Evolutionary conservation across 2,329 filamentous ascomycete species (phyloP).

Genomic region (Chaetomium olivaceum): DNA sequence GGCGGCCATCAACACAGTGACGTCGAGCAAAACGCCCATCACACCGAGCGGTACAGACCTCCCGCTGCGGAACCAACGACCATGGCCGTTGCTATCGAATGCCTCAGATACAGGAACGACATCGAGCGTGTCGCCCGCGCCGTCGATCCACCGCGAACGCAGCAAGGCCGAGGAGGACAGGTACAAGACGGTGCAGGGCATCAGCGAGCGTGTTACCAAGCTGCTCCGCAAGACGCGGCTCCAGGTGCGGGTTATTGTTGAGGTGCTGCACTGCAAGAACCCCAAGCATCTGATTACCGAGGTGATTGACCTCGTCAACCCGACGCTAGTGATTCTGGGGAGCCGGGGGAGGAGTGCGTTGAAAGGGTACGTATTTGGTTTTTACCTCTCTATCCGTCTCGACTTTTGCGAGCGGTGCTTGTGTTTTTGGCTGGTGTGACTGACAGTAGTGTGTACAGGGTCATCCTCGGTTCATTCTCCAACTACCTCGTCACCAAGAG

Average conservation of each 20-base stretch:
- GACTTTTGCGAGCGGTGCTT: neutral
- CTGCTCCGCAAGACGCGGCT: constrained; percentile 86
- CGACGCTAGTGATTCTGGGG: constrained; percentile 89
- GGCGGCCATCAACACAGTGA: constrained; percentile 66
- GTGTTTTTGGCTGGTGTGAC: constrained; percentile 15
- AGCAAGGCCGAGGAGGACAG: constrained; percentile 75
- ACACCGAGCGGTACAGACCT: constrained; percentile 35
- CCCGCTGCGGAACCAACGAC: constrained; percentile 35
- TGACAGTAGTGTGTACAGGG: constrained; percentile 56
- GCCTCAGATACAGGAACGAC: constrained; percentile 36
- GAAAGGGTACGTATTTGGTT: constrained; percentile 67
- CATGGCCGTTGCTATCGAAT: constrained; percentile 38
- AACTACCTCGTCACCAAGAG: constrained; percentile 98
- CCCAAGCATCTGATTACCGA: constrained; percentile 95
- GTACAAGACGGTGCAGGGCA: constrained; percentile 74
- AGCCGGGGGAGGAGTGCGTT: constrained; percentile 87
- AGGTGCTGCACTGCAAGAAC: constrained; percentile 98
- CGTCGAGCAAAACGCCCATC: constrained; percentile 43
- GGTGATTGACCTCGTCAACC: constrained; percentile 90
- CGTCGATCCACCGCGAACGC: constrained; percentile 48
- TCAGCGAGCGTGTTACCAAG: constrained; percentile 81
- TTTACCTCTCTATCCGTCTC: neutral
- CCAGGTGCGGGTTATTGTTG: constrained; percentile 89
- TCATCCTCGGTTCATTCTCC: constrained; percentile 92
- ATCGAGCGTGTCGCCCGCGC: constrained; percentile 49